Evolutionary conservation across 2,329 filamentous ascomycete genomes (phyloP), one percentile per base, ranked within the genome.

Genomic region (Hirsutella minnesotensis): DNA sequence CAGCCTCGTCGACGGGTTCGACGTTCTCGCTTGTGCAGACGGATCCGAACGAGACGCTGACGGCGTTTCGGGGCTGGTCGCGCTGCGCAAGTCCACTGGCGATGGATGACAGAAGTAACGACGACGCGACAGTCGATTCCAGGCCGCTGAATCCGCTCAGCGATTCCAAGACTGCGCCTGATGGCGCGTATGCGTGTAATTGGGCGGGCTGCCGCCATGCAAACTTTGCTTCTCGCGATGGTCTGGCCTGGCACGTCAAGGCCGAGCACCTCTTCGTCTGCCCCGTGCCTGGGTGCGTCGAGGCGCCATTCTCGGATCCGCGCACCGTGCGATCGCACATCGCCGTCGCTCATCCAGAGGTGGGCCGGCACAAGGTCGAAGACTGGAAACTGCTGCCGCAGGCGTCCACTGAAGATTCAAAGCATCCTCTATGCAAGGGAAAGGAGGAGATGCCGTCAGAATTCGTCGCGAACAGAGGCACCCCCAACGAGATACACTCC

Each of bases 181-280:
- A 40, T 41, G 41, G 63, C 42, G 52, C 51, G 2, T 53, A 66
- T 44, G 49, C 56, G 1, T 70, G 67, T 47, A 59, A 60, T 41
- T 70, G 66, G 67, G 56, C 55, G 2, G 53, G 55, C 19, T 70
- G 67, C 34, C 45, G 51, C 1, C 56, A 58, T 7, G 47, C 54
- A 1, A 56, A 56, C 38, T 70, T 68, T 42, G 49, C 55, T 3
- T 61, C 62, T 1, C 56, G 55, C 13, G 58, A 61, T 29, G 64
- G 58, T 9, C 57, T 69, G 27, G 56, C 60, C 15, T 63, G 65
- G 53, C 67, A 70, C 44, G 64, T 70, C 33, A 66, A 69, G 43
- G 53, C 54, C 18, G 61, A 68, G 38, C 67, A 70, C 45, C 54
- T 69, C 10, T 56, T 69, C 22, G 50, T 64, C 21, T 70, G 67